Evolutionary conservation across 495 filamentous ascomycete genomes (phyloP).

Genomic region (Aspergillus avenaceus): DNA sequence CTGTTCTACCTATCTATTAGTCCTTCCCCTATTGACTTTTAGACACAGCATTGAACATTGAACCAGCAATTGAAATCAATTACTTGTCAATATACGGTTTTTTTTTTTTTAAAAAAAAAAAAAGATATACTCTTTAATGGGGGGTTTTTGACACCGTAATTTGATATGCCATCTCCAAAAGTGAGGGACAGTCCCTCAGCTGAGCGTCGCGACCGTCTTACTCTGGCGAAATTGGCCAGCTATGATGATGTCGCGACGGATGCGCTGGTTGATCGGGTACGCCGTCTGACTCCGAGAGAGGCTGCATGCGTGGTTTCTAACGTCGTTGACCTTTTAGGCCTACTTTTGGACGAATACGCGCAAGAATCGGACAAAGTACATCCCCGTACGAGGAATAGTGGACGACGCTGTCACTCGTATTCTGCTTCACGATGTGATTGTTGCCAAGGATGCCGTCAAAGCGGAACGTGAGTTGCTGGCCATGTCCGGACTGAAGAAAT

Average conservation of each 20-base stretch:
- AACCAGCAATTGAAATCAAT: background rate
- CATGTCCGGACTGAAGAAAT: conserved; percentile 70
- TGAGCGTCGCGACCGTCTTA: conserved; percentile 67
- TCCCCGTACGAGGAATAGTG: conserved; percentile 70
- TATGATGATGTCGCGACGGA: conserved; percentile 98
- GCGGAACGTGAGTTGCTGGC: conserved; percentile 71
- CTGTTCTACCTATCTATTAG: background rate
- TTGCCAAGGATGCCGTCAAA: conserved; percentile 61
- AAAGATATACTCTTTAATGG: conserved; percentile 10
- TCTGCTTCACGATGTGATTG: conserved; percentile 70
- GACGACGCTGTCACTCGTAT: conserved; percentile 79
- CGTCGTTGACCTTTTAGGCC: conserved; percentile 48
- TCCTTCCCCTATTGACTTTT: background rate
- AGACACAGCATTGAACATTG: background rate
- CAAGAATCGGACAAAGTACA: conserved; percentile 88
- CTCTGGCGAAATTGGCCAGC: conserved; percentile 76
- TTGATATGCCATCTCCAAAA: conserved; percentile 41
- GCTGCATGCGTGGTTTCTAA: conserved; percentile 15
- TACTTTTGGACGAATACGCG: conserved; percentile 95
- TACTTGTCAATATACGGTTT: too few relatives aligned
- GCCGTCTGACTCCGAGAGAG: conserved; percentile 25
- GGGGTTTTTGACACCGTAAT: conserved; percentile 1
- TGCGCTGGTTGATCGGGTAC: conserved; percentile 89
- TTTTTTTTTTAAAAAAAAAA: too few relatives aligned
- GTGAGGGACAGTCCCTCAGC: conserved; percentile 35